Evolutionary conservation across 2,329 filamentous ascomycete species (phyloP).

Genomic region (Diaporthe sp.): DNA sequence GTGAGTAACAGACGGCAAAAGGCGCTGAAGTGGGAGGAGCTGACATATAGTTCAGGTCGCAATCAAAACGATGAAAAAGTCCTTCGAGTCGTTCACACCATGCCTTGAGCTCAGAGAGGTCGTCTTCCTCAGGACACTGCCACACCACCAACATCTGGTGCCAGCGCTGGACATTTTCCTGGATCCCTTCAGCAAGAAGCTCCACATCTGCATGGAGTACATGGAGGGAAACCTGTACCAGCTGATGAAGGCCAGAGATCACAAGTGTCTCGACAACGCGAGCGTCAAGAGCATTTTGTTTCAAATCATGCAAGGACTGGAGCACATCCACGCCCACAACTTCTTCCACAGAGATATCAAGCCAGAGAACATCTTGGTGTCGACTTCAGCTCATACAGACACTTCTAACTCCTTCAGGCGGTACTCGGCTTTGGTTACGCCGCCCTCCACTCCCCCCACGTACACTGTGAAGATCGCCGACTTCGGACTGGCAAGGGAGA

Average conservation of each 20-base stretch:
- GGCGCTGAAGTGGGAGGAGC: conserved; percentile 6
- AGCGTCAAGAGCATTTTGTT: conserved; percentile 98
- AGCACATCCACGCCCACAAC: conserved; percentile 96
- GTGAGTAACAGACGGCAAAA: conserved; percentile 68
- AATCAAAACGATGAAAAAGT: conserved; percentile 99
- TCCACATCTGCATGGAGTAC: conserved; percentile 99
- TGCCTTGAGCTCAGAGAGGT: conserved; percentile 96
- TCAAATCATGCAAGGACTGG: conserved; percentile 95
- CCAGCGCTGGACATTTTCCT: conserved; percentile 98
- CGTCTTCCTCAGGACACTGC: conserved; percentile 92
- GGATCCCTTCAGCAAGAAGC: conserved; percentile 93
- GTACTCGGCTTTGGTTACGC: conserved; percentile 93
- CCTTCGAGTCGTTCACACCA: conserved; percentile 90
- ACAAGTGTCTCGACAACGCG: conserved; percentile 89
- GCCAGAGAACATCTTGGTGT: conserved; percentile 97
- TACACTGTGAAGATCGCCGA: conserved; percentile 99
- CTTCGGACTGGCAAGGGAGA: conserved; percentile 97
- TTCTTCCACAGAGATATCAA: conserved; percentile 99
- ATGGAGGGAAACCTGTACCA: conserved; percentile 99
- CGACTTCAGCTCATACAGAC: conserved; percentile 88
- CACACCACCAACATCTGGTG: conserved; percentile 91
- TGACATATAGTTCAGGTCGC: conserved; percentile 75
- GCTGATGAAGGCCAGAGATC: conserved; percentile 97
- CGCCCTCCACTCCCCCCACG: conserved; percentile 90
- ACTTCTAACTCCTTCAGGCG: conserved; percentile 87